Base-by-base conservation (phyloP, 2,329 filamentous ascomycete genomes). In the Colletotrichum sp. region DNA sequence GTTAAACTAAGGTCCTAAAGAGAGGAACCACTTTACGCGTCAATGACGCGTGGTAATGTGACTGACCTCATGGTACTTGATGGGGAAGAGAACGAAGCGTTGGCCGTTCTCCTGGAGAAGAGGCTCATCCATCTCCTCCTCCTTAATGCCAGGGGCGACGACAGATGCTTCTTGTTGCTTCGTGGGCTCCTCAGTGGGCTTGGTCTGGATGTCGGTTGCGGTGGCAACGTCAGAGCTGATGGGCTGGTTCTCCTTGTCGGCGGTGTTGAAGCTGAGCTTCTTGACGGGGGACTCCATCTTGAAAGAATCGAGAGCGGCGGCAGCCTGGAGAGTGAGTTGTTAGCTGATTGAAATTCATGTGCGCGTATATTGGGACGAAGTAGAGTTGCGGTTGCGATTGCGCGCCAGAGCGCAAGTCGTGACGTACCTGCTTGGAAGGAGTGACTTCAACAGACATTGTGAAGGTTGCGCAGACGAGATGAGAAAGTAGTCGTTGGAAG, bases 31-130 rank as follows among this genome's bases (percentile, higher is more conserved):
- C 89, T 93, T 89, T 89, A 95, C 93, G 92, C 93, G 93, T 93
- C 78, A 85, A 82, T 21, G 78, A 84, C 84, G 85, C 85, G 86
- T 86, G 78, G 12, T 57, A 34, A 8, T 61, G 57, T 62, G 55
- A 90, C 95, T 86, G 87, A 98, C 96, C 93, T 98, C 96, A 82
- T 98, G 96, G 87, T 98, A 98, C 90, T 98, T 98, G 86, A 99
- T 98, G 78, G 97, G 97, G 87, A 99, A 99, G 76, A 99, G 90
- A 73, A 99, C 97, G 82, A 99, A 99, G 80, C 97, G 94, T 79
- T 98, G 92, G 76, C 95, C 93, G 87, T 99, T 99, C 87, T 98
- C 97, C 83, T 95, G 94, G 8, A 99, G 92, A 66, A 99, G 89
- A 72, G 97, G 97, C 90, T 99, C 97, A 72, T 95, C 90, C 72